Conservation (phyloP, 331 rosid genomes). For the Malus hybrid region DNA sequence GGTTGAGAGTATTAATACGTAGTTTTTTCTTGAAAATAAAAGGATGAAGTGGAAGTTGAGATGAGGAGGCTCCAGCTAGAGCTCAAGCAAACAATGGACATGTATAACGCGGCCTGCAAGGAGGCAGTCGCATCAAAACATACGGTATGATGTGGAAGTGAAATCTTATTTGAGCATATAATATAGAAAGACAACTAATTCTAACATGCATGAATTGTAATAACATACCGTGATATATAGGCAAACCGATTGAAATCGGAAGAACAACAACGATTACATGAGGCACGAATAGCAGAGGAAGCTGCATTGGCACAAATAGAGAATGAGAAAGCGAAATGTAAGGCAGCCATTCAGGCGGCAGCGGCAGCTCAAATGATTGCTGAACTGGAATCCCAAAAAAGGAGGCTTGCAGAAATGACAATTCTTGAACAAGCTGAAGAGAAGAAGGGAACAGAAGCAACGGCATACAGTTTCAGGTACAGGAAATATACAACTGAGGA, state of each 20-base stretch:
- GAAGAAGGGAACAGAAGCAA: slow-evolving; percentile 7
- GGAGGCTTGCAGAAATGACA: slow-evolving; percentile 38
- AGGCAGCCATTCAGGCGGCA: slow-evolving; percentile 53
- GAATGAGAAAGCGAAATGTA: slow-evolving; percentile 47
- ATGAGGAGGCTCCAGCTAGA: slow-evolving; percentile 12
- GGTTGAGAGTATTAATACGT: not conserved
- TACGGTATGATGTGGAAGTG: not conserved
- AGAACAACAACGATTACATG: slow-evolving; percentile 47
- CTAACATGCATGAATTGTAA: not conserved
- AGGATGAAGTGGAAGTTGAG: slow-evolving; percentile 11
- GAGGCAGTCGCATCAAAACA: not conserved
- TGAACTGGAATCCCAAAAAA: slow-evolving; percentile 51
- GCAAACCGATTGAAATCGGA: slow-evolving; percentile 51
- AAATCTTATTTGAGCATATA: not conserved
- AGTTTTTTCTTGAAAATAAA: not conserved
- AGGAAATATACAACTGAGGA: slow-evolving; percentile 38
- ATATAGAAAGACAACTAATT: not conserved
- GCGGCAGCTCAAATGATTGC: slow-evolving; percentile 46
- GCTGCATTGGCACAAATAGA: slow-evolving; percentile 45
- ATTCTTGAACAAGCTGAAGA: slow-evolving; percentile 27
- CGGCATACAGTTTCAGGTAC: slow-evolving; percentile 27
- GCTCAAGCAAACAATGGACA: slow-evolving; percentile 14
- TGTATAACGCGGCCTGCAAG: slow-evolving; percentile 4
- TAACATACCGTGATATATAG: slow-evolving; percentile 6
- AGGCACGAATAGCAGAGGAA: slow-evolving; percentile 37